Evolutionary conservation across 176 grass and related monocot genomes (phyloP), one percentile per base, ranked within the genome.

Genomic region (Saccharum officinarum): DNA sequence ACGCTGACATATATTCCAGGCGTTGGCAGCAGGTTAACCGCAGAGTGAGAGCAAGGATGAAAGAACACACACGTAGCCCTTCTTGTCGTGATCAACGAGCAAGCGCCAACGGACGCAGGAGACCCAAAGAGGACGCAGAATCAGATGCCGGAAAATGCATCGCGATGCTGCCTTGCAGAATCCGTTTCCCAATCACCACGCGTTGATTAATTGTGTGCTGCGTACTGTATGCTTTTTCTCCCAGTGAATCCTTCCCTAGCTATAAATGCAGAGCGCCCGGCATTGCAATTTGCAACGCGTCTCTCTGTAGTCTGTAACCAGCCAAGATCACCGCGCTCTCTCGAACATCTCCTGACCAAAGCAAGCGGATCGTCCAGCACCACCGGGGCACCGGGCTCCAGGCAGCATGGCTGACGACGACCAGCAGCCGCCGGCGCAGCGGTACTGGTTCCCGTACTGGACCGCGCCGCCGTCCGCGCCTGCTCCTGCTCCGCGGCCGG

Each of bases 401-500:
- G 61, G 61, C 25, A 18, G 10, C 54, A 90, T 90, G 83, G 88
- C 62, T 50, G 88, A 44, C 52, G 88, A 44, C 52, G 83, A 86
- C 15, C 62, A 86, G 55, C 77, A 67, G 69, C 83, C 74, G 42
- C 88, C 50, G 69, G 10, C 15, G 30, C 88, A 65, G 63, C 30
- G 79, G 6, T 73, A 16, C 79, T 90, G 83, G 88, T 86, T 90
- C 83, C 79, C 83, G 13, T 82, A 82, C 67, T 86, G 83, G 83
- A 65, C 73, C n/a, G n/a, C n/a, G n/a, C n/a, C n/a, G 5, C 75
- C 38, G 26, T 52, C 40, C 0, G 69, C 75, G 2, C 75, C 85
- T 11, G 75, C 45, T 68, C 18, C 72, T 7, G 75, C 44, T 68
- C 18, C 71, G 3, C 80, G 49, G 4, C 78, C 88, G 0, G 23